Base-by-base conservation (phyloP, 768 basidiomycete genomes). In the Zangia roseola region DNA sequence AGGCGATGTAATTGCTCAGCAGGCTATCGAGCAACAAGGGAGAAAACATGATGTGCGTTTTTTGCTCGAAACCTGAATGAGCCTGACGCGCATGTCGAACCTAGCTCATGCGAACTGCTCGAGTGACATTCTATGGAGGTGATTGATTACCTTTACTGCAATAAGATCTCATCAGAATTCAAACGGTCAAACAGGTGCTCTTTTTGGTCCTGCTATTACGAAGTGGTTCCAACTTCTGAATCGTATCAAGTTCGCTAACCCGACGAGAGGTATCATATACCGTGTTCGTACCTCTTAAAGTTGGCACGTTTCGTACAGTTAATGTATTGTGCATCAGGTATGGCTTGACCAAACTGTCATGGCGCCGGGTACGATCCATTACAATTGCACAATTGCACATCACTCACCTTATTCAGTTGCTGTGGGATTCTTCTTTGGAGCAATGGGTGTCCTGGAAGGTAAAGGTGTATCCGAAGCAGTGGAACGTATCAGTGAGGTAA, bases 1-100 rank as follows among this genome's bases (percentile, higher is more conserved):
- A 6, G 89, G 88, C 19, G 91, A 92, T 62, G 58, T 93, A 1
- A 78, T 94, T 36, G 93, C 93, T 0, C 93, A 97, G 68, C 94
- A 95, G 67, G 78, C 71, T 1, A 78, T 94, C 17, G 94, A 94
- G 62, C 74, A 73, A 59, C 79, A 73, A 55, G 89, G 91, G 6
- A 72, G 61, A 45, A 65, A 83, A 3, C 92, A 95, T 61, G 92
- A 97, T 55, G 88, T 89, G 54, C 56, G 82, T 74, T 25, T 48
- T 20, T 44, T 10, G 4, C 14, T 2, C 16, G 3, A 2, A 14
- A 38, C 20, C 44, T 1, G 4, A 14, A 51, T 8, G 20, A 25
- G 1, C 25, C 26, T 52, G 50, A 49, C 17, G n/a, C 19, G 5
- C 38, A 5, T 20, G 20, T 42, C 43, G n/a, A 23, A 37, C 26